Conservation (phyloP, 2,329 filamentous ascomycete species). For the Hymenoscyphus fraxineus region DNA sequence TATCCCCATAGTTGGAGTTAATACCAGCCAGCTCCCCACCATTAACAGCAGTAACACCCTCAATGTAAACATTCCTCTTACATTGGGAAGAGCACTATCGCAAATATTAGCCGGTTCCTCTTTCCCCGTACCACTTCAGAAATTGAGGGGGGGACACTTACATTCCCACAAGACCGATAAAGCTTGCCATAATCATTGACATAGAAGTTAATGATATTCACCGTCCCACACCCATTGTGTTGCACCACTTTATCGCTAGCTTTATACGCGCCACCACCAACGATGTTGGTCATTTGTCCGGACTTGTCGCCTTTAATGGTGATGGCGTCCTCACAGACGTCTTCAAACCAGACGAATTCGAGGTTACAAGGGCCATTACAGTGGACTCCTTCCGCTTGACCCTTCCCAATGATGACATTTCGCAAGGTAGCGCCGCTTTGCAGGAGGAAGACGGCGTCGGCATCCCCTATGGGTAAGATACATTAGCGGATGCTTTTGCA, state of each 20-base stretch:
- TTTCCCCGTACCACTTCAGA: not conserved
- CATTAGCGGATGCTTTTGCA: not conserved
- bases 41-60: not conserved
- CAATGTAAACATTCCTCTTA: conserved; percentile 1
- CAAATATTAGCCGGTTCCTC: not conserved
- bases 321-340: not conserved
- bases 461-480: not conserved
- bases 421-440: not conserved
- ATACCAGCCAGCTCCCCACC: not conserved
- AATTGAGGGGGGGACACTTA: not conserved
- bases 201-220: conserved; percentile 1
- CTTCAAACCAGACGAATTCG: not conserved
- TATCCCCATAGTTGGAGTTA: not conserved
- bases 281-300: not conserved
- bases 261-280: not conserved
- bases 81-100: not conserved
- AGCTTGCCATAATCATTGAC: not conserved
- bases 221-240: not conserved
- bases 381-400: not conserved
- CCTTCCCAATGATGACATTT: not conserved
- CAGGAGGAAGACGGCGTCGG: not conserved
- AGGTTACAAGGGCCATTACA: not conserved
- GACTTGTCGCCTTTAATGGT: not conserved
- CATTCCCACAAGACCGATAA: not conserved
- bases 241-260: not conserved